Evolutionary conservation across 768 basidiomycete species (phyloP).

Genomic region (Kwoniella dendrophila): DNA sequence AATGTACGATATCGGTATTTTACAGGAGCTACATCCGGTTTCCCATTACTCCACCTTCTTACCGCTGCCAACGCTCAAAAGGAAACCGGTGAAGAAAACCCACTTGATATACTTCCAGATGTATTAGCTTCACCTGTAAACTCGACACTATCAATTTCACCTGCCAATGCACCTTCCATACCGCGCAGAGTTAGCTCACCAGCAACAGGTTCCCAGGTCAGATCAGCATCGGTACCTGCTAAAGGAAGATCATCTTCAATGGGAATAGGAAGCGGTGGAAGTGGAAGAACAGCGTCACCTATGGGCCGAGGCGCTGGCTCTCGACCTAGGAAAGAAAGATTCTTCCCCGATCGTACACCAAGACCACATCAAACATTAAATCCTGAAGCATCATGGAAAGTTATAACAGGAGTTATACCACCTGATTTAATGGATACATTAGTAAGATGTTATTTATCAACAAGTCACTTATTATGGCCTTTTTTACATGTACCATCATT

Average conservation of each 20-base stretch:
- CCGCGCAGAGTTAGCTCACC: no score
- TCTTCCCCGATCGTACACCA: conserved; percentile 80
- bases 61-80: conserved; percentile 42
- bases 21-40: conserved; percentile 81
- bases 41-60: conserved; percentile 81
- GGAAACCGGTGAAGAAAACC: conserved; percentile 2
- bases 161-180: conserved; percentile 10
- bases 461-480: conserved; percentile 88
- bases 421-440: conserved; percentile 87
- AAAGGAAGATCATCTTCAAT: conserved; percentile 21
- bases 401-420: conserved; percentile 79
- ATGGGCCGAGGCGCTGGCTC: no score
- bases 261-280: conserved; percentile 26
- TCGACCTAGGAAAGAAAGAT: conserved; percentile 43
- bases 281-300: neutral
- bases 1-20: neutral
- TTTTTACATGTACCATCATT: conserved; percentile 91
- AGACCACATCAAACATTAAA: conserved; percentile 72
- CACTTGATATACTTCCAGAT: conserved; percentile 6
- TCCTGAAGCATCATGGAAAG: conserved; percentile 82
- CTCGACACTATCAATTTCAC: conserved; percentile 52
- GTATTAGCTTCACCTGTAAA: conserved; percentile 14
- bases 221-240: conserved; percentile 17
- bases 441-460: conserved; percentile 71
- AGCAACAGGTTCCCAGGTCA: conserved; percentile 16